These are phyloP conservation scores for Claviceps humidiphila DNA, from an alignment of 2,329 filamentous ascomycete species.

Conservation along the genomic window DNA sequence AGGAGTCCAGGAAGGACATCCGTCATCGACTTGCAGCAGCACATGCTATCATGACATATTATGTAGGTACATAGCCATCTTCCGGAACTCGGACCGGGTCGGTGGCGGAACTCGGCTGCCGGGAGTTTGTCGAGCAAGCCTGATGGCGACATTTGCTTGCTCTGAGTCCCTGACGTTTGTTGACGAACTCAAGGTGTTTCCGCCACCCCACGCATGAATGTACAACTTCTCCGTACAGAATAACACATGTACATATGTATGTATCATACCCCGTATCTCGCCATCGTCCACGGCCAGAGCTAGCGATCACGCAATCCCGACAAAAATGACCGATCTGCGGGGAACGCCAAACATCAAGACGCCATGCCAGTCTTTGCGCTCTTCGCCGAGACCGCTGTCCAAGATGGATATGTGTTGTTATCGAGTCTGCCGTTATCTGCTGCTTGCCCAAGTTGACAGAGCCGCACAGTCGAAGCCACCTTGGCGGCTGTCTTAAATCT, in stretches of 20 bases:
- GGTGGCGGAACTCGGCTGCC: constrained; percentile 7
- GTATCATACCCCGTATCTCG: constrained; percentile 9
- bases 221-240: too few relatives aligned
- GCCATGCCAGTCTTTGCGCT: neutral
- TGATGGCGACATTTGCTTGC: constrained; percentile 6
- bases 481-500: neutral
- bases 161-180: too few relatives aligned
- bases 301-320: constrained; percentile 24
- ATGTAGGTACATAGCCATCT: neutral
- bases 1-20: neutral
- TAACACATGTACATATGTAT: constrained; percentile 2
- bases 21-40: too few relatives aligned
- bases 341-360: constrained; percentile 7
- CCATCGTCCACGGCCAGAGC: constrained; percentile 11
- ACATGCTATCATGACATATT: too few relatives aligned
- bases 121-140: neutral
- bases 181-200: neutral
- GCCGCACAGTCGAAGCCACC: neutral
- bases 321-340: constrained; percentile 13
- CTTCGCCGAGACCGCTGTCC: neutral
- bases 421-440: neutral
- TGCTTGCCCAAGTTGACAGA: neutral
- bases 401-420: neutral
- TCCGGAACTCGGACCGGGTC: constrained; percentile 6
- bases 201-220: neutral